A percentile compares a stretch with the other conserved stretches of the same genome.
These are phyloP conservation scores for Pulveroboletus sp. DNA, from an alignment of 768 basidiomycete species.

Conservation along the genomic window DNA sequence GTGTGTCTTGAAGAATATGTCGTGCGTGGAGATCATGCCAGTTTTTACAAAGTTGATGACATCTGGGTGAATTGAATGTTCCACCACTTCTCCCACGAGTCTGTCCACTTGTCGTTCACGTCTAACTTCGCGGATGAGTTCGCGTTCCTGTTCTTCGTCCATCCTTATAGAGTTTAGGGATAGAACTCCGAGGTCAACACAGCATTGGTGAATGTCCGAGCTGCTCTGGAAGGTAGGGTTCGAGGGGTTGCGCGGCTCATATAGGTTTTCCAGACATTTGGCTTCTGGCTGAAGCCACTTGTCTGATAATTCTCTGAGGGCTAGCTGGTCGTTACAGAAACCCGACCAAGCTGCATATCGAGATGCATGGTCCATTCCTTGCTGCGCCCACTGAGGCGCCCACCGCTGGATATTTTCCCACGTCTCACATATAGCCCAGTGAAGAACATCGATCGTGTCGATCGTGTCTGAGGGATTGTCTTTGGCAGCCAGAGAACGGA, in stretches of 20 bases:
- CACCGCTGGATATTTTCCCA: slow-evolving; percentile 38
- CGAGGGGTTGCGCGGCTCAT: slow-evolving; percentile 13
- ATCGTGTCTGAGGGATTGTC: background rate
- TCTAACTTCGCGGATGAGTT: slow-evolving; percentile 41
- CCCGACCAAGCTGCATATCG: slow-evolving; percentile 23
- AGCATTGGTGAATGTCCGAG: slow-evolving; percentile 1
- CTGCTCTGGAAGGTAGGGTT: slow-evolving; percentile 22
- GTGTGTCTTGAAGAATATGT: background rate
- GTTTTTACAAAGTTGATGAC: slow-evolving; percentile 21
- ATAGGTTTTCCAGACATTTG: slow-evolving; percentile 36
- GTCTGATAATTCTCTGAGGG: background rate
- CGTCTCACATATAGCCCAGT: slow-evolving; percentile 45
- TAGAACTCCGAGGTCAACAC: slow-evolving; percentile 6
- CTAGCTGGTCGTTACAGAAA: slow-evolving; percentile 10
- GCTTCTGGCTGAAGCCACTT: slow-evolving; percentile 42
- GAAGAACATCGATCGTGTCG: slow-evolving; percentile 35
- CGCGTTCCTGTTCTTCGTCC: slow-evolving; percentile 38
- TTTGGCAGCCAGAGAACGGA: slow-evolving; percentile 29
- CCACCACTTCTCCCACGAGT: slow-evolving; percentile 26
- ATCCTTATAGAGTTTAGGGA: background rate
- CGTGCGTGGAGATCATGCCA: slow-evolving; percentile 18
- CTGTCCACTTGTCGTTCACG: slow-evolving; percentile 36
- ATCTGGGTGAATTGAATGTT: slow-evolving; percentile 16
- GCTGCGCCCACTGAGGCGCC: slow-evolving; percentile 41
- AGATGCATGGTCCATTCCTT: slow-evolving; percentile 35